phyloP scores from a whole-genome alignment of 805 yeast genomes.

The Candida patagonica region DNA sequence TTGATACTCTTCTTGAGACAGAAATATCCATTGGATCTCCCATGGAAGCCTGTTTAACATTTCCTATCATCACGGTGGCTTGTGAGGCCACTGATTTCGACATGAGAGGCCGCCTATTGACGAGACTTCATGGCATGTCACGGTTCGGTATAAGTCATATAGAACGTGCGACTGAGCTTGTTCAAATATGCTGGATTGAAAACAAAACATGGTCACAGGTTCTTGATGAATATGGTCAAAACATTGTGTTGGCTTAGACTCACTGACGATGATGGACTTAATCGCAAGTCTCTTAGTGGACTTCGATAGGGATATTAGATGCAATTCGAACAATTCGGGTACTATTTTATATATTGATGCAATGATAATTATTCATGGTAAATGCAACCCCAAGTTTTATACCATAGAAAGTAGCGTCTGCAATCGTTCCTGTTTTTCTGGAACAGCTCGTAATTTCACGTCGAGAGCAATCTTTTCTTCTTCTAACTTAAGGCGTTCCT shows the following conservation, averaged over 20 bases:
- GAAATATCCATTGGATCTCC: slow-evolving; percentile 39
- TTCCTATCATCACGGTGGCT: slow-evolving; percentile 49
- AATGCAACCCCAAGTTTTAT: neutral
- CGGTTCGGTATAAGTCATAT: slow-evolving; percentile 37
- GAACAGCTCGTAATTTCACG: slow-evolving; percentile 59
- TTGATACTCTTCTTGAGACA: slow-evolving; percentile 30
- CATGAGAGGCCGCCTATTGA: slow-evolving; percentile 30
- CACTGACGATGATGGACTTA: no score
- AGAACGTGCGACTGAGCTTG: slow-evolving; percentile 37
- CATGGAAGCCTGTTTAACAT: slow-evolving; percentile 47
- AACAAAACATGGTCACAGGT: slow-evolving; percentile 45
- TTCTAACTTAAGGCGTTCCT: slow-evolving; percentile 61
- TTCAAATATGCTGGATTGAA: slow-evolving; percentile 45
- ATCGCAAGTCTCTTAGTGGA: no score
- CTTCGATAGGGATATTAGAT: no score
- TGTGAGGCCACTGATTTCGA: slow-evolving; percentile 41
- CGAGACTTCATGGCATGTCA: slow-evolving; percentile 35
- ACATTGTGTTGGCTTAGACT: slow-evolving; percentile 37
- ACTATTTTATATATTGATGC: neutral
- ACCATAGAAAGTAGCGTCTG: slow-evolving; percentile 35
- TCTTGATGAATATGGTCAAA: slow-evolving; percentile 34
- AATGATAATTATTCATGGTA: neutral
- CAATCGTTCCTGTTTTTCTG: slow-evolving; percentile 56
- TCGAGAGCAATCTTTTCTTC: slow-evolving; percentile 69
- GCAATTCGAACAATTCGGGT: neutral